Evolutionary conservation across 2,329 filamentous ascomycete genomes (phyloP).

Genomic region (Herpotrichia juniperi): DNA sequence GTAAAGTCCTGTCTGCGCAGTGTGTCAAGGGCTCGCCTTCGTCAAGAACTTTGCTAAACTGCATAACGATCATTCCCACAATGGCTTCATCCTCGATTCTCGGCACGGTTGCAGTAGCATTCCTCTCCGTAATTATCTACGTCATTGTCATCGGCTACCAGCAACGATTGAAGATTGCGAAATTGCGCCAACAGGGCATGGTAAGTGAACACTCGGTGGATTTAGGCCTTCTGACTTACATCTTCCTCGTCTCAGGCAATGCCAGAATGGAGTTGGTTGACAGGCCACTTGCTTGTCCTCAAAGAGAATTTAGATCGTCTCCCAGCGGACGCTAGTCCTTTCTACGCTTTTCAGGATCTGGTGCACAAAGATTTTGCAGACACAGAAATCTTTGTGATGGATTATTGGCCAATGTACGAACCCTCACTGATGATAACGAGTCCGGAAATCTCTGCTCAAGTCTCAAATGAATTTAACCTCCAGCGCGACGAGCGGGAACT

Average conservation of each 20-base stretch:
- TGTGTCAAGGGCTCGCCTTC: no score
- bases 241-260: constrained; percentile 11
- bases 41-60: no score
- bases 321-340: constrained; percentile 12
- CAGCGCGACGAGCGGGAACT: constrained; percentile 11
- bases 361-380: constrained; percentile 2
- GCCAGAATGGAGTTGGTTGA: constrained; percentile 16
- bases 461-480: constrained; percentile 11
- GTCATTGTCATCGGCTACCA: neutral
- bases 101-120: neutral
- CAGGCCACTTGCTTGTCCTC: constrained; percentile 10
- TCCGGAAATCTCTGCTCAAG: constrained; percentile 12
- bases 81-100: neutral
- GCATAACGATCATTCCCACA: no score
- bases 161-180: constrained; percentile 11
- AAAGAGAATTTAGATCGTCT: constrained; percentile 6
- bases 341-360: constrained; percentile 8
- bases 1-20: no score
- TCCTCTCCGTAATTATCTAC: neutral
- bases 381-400: constrained; percentile 13
- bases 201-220: neutral
- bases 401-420: constrained; percentile 23
- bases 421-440: constrained; percentile 18
- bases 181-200: constrained; percentile 13
- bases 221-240: neutral